Base-by-base conservation (phyloP, 192 early-diverging fungal genomes). In the Obelidium mucronatum region DNA sequence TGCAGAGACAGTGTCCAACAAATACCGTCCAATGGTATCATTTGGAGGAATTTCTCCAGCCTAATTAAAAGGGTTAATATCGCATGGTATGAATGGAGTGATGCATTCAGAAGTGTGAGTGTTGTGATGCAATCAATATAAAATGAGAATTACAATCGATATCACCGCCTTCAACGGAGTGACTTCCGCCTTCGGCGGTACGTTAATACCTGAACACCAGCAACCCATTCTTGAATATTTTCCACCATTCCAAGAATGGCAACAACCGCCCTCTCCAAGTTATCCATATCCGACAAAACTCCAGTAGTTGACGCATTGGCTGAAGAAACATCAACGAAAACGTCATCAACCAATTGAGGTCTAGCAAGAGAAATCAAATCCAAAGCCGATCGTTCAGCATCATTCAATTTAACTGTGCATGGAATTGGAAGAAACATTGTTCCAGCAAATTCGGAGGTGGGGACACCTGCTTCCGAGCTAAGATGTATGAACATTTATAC, bases 1-100 rank as follows among this genome's bases (percentile, higher is more conserved):
- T 40, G 92, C 90, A 11, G 94, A 91, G 67, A 99, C 86, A 75
- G 94, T 93, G 80, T 99, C 96, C 92, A 95, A 92, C 58, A 99
- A 82, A 78, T 93, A 95, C 62, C 94, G 94, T 62, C 97, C 97
- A 67, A 97, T 86, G 3, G 89, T 88, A 60, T 91, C 90, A 78
- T 94, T 95, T 64, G 80, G 72, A 6, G 37, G 30, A 34, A 81
- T 75, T 28, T 78, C 74, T 40, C 76, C 76, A 26, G 74, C 55
- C 80, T 81, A 59, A 31, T 13, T 40, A 1, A 24, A 34, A 24
- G 35, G 22, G 40, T 19, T 0, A 48, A 19, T 48, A 48, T 48
- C n/a, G n/a, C n/a, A n/a, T n/a, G n/a, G n/a, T n/a, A n/a, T n/a
- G n/a, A n/a, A n/a, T n/a, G n/a, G n/a, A n/a, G n/a, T n/a, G n/a